These are phyloP conservation scores for Letharia columbiana DNA, from an alignment of 495 filamentous ascomycete species.

Conservation along the genomic window DNA sequence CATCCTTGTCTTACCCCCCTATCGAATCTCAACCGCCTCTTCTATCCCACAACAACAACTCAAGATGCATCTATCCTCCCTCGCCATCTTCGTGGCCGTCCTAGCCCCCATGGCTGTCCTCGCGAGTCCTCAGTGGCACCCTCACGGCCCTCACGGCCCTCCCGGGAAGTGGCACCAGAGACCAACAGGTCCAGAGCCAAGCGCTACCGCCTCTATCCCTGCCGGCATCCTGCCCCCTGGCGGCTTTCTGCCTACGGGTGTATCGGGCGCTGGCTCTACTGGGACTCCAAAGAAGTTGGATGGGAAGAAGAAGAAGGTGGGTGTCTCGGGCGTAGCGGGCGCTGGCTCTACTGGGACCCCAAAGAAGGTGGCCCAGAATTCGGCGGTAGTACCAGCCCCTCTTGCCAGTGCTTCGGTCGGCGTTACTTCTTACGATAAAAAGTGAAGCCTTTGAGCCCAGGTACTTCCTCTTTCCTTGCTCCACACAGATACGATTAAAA, in stretches of 20 bases:
- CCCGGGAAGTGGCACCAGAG: background rate
- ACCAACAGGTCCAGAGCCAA: background rate
- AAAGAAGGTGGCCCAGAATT: background rate
- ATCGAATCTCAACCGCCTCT: background rate
- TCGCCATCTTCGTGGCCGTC: slow-evolving; percentile 8
- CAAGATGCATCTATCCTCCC: slow-evolving; percentile 5
- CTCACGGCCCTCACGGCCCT: background rate
- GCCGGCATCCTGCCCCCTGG: background rate
- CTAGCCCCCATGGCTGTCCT: slow-evolving; percentile 10
- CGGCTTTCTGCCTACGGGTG: background rate
- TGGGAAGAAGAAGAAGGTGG: background rate
- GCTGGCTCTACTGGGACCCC: background rate
- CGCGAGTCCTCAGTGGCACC: background rate
- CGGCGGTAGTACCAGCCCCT: background rate
- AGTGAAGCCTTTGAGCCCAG: background rate
- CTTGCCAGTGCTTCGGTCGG: background rate
- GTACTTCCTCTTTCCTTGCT: background rate
- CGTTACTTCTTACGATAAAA: background rate
- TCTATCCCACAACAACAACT: background rate
- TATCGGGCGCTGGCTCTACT: background rate
- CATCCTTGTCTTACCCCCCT: background rate
- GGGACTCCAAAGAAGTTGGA: background rate
- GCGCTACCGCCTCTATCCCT: background rate
- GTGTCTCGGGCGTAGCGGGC: background rate
- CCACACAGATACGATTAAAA: background rate